Conservation (phyloP, 345 rosid genomes). For the Syzygium grande region DNA sequence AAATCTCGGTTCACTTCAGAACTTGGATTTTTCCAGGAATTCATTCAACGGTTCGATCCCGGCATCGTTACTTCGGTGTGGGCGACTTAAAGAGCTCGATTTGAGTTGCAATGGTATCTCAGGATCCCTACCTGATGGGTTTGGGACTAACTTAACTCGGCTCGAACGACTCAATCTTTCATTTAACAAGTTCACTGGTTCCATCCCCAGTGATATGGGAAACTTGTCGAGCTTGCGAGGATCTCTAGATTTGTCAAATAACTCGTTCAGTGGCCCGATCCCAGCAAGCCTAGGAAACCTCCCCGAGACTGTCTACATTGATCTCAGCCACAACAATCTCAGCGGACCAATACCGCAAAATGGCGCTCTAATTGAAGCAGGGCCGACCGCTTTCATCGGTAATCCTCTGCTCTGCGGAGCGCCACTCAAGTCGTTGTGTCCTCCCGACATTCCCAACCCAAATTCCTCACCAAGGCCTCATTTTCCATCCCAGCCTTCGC, state of each 20-base stretch:
- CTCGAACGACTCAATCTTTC: slow-evolving; percentile 57
- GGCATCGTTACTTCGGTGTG: slow-evolving; percentile 39
- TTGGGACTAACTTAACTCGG: slow-evolving; percentile 21
- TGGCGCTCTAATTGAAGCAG: slow-evolving; percentile 38
- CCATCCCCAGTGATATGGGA: slow-evolving; percentile 52
- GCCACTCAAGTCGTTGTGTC: slow-evolving; percentile 50
- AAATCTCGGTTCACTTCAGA: slow-evolving; percentile 34
- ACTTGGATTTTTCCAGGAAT: slow-evolving; percentile 54
- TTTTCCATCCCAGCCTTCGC: slow-evolving; percentile 7
- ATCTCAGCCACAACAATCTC: slow-evolving; percentile 76
- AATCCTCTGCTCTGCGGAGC: slow-evolving; percentile 71
- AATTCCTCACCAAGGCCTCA: slow-evolving; percentile 8
- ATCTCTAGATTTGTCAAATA: slow-evolving; percentile 73
- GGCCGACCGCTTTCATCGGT: slow-evolving; percentile 76
- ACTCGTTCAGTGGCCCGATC: slow-evolving; percentile 50
- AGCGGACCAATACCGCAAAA: slow-evolving; percentile 58
- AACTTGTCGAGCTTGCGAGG: slow-evolving; percentile 47
- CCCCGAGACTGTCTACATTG: slow-evolving; percentile 54
- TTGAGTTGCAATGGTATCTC: slow-evolving; percentile 55
- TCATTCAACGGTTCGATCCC: slow-evolving; percentile 47
- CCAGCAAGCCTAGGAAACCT: slow-evolving; percentile 67
- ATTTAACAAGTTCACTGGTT: slow-evolving; percentile 44
- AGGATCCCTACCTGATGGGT: slow-evolving; percentile 44
- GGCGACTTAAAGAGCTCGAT: slow-evolving; percentile 35
- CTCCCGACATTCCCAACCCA: background rate